phyloP scores from a whole-genome alignment of 1,284 basidiomycete genomes.

The Cutaneotrichosporon sp. region DNA sequence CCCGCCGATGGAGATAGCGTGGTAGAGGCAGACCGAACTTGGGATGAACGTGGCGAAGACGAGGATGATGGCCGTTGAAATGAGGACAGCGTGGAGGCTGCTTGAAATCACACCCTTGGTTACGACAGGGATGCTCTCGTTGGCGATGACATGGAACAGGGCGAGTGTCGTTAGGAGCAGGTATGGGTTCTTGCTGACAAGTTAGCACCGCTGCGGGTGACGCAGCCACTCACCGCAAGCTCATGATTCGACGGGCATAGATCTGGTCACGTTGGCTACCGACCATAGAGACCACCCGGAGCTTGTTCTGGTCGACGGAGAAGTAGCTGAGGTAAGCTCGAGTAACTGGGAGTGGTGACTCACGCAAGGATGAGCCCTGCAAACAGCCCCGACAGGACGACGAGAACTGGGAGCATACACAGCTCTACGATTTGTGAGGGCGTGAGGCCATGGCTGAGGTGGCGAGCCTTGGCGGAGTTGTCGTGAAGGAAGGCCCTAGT shows the following conservation, averaged over 20 bases:
- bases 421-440: conserved; percentile 35
- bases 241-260: conserved; percentile 82
- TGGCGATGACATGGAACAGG: conserved; percentile 83
- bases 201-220: background rate
- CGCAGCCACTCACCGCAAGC: conserved; percentile 61
- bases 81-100: conserved; percentile 72
- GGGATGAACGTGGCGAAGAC: conserved; percentile 57
- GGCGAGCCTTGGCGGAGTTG: background rate
- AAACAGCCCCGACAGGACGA: conserved; percentile 62
- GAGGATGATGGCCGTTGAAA: conserved; percentile 78
- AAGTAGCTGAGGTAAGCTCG: conserved; percentile 66
- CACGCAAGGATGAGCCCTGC: conserved; percentile 57
- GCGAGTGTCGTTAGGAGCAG: conserved; percentile 78
- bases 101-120: conserved; percentile 79
- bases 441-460: conserved; percentile 2
- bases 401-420: conserved; percentile 62
- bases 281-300: conserved; percentile 80
- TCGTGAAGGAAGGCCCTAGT: background rate
- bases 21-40: conserved; percentile 84
- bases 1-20: conserved; percentile 86
- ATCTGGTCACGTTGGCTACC: conserved; percentile 77
- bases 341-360: conserved; percentile 12
- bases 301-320: conserved; percentile 89
- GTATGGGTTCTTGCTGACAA: conserved; percentile 68
- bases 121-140: conserved; percentile 85